These are phyloP conservation scores for Strobilomyces echinocephalus DNA, from an alignment of 768 basidiomycete species.

Conservation along the genomic window DNA sequence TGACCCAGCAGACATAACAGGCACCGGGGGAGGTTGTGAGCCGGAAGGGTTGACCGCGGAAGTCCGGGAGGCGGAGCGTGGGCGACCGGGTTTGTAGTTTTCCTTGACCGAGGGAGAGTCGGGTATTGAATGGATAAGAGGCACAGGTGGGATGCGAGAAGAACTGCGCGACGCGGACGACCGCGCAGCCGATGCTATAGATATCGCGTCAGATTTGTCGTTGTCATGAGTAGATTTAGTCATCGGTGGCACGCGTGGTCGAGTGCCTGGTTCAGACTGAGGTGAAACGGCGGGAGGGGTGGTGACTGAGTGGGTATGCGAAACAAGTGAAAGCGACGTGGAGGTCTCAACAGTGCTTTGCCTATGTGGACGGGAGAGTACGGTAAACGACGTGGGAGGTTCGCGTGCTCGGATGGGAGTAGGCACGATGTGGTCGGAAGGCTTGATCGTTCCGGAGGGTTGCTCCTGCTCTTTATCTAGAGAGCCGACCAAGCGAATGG, in stretches of 20 bases:
- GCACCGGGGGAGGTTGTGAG: conserved; percentile 10
- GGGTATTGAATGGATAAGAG: conserved; percentile 30
- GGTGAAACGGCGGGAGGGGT: not conserved
- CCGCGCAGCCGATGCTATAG: conserved; percentile 19
- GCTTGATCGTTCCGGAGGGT: conserved; percentile 2
- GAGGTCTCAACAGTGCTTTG: conserved; percentile 22
- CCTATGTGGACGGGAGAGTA: conserved; percentile 48
- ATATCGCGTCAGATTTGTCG: conserved; percentile 28
- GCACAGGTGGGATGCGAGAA: conserved; percentile 26
- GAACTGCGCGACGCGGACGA: conserved; percentile 26
- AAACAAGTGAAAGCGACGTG: conserved; percentile 7
- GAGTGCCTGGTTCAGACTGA: conserved; percentile 13
- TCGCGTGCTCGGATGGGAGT: conserved; percentile 56
- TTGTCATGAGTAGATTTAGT: conserved; percentile 7
- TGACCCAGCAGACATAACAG: conserved; percentile 9
- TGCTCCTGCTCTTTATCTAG: conserved; percentile 23
- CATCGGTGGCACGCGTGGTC: conserved; percentile 10
- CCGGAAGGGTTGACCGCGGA: conserved; percentile 9
- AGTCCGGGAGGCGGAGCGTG: not conserved
- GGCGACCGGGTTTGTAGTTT: conserved; percentile 12
- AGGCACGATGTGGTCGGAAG: conserved; percentile 35
- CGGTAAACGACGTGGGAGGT: conserved; percentile 55
- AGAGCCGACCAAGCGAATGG: conserved; percentile 28
- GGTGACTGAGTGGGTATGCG: not conserved
- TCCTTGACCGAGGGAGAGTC: conserved; percentile 31